Conservation (phyloP, 2,329 filamentous ascomycete genomes). For the Lasiodiplodia gonubiensis region DNA sequence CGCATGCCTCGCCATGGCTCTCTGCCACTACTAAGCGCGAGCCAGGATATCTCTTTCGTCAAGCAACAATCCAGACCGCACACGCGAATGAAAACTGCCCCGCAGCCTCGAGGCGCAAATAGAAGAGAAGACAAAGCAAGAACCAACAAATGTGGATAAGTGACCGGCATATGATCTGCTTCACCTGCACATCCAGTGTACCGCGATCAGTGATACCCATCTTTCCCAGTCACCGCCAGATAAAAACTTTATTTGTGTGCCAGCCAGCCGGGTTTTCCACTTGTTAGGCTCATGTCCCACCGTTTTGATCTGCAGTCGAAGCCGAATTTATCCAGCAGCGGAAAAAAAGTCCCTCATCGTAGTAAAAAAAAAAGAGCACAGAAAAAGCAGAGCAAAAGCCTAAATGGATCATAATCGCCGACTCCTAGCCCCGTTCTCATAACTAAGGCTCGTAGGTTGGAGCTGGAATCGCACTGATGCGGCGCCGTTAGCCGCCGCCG, state of each 20-base stretch:
- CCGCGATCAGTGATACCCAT: slow-evolving; percentile 8
- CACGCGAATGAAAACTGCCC: slow-evolving; percentile 8
- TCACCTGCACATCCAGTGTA: slow-evolving; percentile 13
- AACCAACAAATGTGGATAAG: neutral
- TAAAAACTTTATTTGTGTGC: slow-evolving; percentile 19
- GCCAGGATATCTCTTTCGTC: slow-evolving; percentile 29
- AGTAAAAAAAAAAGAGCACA: neutral
- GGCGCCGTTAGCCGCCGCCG: neutral
- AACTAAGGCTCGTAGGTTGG: neutral
- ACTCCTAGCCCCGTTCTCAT: neutral
- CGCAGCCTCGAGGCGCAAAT: neutral
- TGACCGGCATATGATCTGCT: slow-evolving; percentile 2
- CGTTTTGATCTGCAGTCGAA: slow-evolving; percentile 10
- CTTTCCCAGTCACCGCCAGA: slow-evolving; percentile 16
- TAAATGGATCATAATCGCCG: slow-evolving; percentile 9
- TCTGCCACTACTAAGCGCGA: slow-evolving; percentile 23
- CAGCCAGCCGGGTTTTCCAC: slow-evolving; percentile 13
- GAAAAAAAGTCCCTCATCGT: neutral
- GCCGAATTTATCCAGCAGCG: slow-evolving; percentile 18
- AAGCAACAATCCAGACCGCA: slow-evolving; percentile 20
- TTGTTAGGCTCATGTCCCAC: slow-evolving; percentile 4
- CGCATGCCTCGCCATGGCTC: slow-evolving; percentile 28
- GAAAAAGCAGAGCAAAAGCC: slow-evolving; percentile 10
- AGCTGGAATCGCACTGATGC: neutral
- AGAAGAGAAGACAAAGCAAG: slow-evolving; percentile 14